These are phyloP conservation scores for Pseudogymnoascus sp. DNA, from an alignment of 2,329 filamentous ascomycete species.

Conservation along the genomic window DNA sequence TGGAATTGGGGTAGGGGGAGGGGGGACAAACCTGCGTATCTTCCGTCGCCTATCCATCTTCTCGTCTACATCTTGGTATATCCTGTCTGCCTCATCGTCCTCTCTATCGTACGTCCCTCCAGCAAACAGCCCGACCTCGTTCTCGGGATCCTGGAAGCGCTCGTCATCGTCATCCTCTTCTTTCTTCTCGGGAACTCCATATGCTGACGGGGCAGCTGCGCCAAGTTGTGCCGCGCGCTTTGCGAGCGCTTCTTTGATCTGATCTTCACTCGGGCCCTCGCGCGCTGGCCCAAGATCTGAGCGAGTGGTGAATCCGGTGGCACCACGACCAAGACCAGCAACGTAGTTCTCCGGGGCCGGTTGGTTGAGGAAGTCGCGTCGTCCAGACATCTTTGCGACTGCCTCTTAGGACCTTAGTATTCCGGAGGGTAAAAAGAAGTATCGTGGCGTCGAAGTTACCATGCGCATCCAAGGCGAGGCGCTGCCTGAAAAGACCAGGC, in stretches of 20 bases:
- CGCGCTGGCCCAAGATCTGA: slow-evolving; percentile 92
- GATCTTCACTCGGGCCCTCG: slow-evolving; percentile 92
- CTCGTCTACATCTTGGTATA: slow-evolving; percentile 93
- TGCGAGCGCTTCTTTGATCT: slow-evolving; percentile 94
- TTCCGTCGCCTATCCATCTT: slow-evolving; percentile 89
- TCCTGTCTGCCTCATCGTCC: slow-evolving; percentile 93
- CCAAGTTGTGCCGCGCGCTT: slow-evolving; percentile 83
- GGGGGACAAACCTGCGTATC: slow-evolving; percentile 67
- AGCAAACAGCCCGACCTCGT: slow-evolving; percentile 91
- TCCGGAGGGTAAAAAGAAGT: background rate
- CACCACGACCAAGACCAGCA: slow-evolving; percentile 92
- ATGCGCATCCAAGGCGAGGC: background rate
- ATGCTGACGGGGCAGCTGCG: slow-evolving; percentile 61
- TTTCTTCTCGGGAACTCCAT: slow-evolving; percentile 49
- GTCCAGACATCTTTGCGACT: slow-evolving; percentile 31
- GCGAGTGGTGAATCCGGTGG: slow-evolving; percentile 94
- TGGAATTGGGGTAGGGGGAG: slow-evolving; percentile 17
- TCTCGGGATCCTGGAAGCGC: slow-evolving; percentile 91
- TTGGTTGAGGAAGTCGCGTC: slow-evolving; percentile 82
- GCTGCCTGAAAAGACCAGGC: slow-evolving; percentile 1
- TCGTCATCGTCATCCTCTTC: slow-evolving; percentile 69
- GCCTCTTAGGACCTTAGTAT: background rate
- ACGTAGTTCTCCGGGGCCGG: slow-evolving; percentile 83
- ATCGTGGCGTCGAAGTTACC: background rate
- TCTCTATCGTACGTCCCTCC: slow-evolving; percentile 95